phyloP scores from a whole-genome alignment of 108 stramenopile genomes.

The Licmophora abbreviata region DNA sequence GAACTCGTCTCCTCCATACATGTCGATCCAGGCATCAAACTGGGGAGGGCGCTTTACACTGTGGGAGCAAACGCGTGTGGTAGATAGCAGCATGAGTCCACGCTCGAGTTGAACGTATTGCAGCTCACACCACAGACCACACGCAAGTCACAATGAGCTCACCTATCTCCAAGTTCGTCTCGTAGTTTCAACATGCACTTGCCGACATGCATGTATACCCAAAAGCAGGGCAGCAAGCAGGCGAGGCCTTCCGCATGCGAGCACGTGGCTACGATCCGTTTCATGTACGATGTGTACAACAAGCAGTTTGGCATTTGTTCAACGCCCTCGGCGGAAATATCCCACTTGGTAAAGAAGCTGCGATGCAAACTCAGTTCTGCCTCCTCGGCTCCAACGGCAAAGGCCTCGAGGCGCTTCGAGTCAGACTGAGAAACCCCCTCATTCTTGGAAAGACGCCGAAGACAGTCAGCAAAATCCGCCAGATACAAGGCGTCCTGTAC shows the following conservation, averaged over 20 bases:
- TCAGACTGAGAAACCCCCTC: constrained; percentile 16
- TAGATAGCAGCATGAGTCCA: no score
- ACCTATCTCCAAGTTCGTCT: constrained; percentile 48
- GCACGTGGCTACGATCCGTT: constrained; percentile 46
- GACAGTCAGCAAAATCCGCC: constrained; percentile 60
- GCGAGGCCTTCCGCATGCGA: constrained; percentile 70
- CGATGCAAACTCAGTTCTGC: constrained; percentile 64
- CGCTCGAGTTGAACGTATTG: no score
- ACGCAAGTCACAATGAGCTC: constrained; percentile 1
- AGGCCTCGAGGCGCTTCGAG: constrained; percentile 35
- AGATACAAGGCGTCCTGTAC: constrained; percentile 76
- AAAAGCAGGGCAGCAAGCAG: constrained; percentile 77
- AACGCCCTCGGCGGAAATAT: constrained; percentile 39
- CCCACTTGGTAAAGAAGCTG: constrained; percentile 68
- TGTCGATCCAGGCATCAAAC: constrained; percentile 88
- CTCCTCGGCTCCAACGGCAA: constrained; percentile 70
- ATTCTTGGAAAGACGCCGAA: constrained; percentile 41
- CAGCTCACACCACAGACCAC: no score
- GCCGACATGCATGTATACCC: constrained; percentile 87
- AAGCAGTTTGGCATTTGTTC: constrained; percentile 71
- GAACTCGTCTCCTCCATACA: constrained; percentile 82
- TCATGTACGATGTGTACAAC: constrained; percentile 82
- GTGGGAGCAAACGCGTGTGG: neutral
- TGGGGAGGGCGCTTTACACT: constrained; percentile 41
- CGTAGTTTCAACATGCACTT: constrained; percentile 71